Percentiles rank a stretch among this genome's conserved stretches.
Evolutionary conservation across 2,329 filamentous ascomycete species (phyloP).

Genomic region (Cadophora luteo-olivacea): DNA sequence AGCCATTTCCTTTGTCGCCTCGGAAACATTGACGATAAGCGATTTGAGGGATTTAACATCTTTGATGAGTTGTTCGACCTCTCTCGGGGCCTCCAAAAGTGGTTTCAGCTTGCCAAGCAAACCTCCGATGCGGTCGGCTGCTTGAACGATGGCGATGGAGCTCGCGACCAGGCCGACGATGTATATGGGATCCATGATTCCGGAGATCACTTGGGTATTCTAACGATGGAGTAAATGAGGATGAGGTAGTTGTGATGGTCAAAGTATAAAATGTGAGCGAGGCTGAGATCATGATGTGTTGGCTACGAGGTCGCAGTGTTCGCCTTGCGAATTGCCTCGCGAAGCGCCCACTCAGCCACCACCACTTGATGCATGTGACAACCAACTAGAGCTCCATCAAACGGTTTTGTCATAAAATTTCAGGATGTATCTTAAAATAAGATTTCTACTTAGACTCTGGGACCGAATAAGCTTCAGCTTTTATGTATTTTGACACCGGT

Average conservation of each 20-base stretch:
- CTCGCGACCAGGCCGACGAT: neutral
- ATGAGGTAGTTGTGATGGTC: neutral
- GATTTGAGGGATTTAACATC: neutral
- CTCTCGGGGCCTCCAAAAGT: neutral
- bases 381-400: neutral
- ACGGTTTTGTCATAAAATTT: too few relatives aligned
- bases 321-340: neutral
- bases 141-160: slow-evolving; percentile 1
- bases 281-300: neutral
- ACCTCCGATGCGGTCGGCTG: slow-evolving; percentile 1
- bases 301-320: neutral
- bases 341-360: neutral
- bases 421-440: too few relatives aligned
- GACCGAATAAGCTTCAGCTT: too few relatives aligned
- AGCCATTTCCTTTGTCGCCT: neutral
- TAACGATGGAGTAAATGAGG: neutral
- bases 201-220: neutral
- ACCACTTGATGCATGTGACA: neutral
- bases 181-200: neutral
- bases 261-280: neutral
- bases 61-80: neutral
- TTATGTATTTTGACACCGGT: too few relatives aligned
- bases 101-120: neutral
- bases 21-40: neutral
- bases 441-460: too few relatives aligned